Evolutionary conservation across 345 rosid genomes (phyloP).

Genomic region (Arabidopsis suecica): DNA sequence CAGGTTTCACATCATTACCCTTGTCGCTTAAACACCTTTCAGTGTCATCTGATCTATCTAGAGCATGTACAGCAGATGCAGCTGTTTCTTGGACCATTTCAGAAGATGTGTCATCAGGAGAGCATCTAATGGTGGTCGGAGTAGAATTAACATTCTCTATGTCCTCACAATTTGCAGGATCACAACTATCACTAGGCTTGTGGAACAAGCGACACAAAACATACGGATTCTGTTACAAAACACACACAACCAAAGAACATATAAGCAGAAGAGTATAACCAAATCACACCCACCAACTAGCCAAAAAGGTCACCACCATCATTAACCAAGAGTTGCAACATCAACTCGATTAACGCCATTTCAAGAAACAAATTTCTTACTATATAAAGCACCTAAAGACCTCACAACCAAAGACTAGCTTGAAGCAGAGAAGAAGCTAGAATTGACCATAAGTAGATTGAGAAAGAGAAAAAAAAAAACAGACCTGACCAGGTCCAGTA

Average conservation of each 20-base stretch:
- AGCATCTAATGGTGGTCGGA: slow-evolving; percentile 58
- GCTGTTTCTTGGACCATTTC: slow-evolving; percentile 67
- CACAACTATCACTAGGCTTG: slow-evolving; percentile 64
- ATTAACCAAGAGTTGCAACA: slow-evolving; percentile 1
- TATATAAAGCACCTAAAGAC: background rate
- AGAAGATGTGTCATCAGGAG: slow-evolving; percentile 68
- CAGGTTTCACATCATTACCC: slow-evolving; percentile 43
- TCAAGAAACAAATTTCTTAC: background rate
- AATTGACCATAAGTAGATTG: background rate
- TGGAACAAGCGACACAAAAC: slow-evolving; percentile 88
- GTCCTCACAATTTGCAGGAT: slow-evolving; percentile 54
- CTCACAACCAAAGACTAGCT: background rate
- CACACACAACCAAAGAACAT: background rate
- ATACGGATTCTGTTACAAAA: slow-evolving; percentile 59
- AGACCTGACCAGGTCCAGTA: slow-evolving; percentile 81
- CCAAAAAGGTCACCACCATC: background rate
- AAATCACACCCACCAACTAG: background rate
- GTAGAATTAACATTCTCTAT: slow-evolving; percentile 58
- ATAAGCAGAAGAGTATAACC: background rate
- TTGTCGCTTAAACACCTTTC: slow-evolving; percentile 47
- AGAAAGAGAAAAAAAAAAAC: background rate
- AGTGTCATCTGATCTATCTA: slow-evolving; percentile 42
- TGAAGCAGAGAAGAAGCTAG: background rate
- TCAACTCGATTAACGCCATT: background rate
- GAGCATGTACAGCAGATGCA: slow-evolving; percentile 37